Evolutionary conservation across 2,329 filamentous ascomycete species (phyloP).

Genomic region (Myriosclerotinia curreyana): DNA sequence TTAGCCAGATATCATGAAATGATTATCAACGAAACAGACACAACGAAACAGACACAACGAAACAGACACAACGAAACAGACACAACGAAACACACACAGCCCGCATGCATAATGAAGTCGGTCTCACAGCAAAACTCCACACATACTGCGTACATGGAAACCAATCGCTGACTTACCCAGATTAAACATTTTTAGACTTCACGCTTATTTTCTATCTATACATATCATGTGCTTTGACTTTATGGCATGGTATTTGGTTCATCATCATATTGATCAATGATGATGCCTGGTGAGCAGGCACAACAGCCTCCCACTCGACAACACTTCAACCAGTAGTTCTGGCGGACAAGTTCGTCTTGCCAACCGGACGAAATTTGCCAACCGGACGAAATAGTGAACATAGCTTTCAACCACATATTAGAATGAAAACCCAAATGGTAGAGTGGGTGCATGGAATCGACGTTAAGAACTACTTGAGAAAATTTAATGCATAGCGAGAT

Average conservation of each 20-base stretch:
- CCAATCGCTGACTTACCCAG: neutral
- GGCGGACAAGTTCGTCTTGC: neutral
- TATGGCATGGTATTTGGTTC: neutral
- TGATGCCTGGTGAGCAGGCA: neutral
- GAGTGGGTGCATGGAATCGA: neutral
- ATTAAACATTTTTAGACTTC: neutral
- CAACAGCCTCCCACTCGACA: neutral
- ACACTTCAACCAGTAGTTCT: neutral
- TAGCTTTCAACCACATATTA: neutral
- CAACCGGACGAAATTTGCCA: neutral
- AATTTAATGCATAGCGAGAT: neutral
- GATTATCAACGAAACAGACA: neutral
- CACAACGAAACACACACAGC: neutral
- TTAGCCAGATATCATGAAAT: constrained; percentile 3
- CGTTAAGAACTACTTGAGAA: neutral
- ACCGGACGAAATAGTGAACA: neutral
- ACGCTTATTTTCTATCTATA: neutral
- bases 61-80: too few species aligned
- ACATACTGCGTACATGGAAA: neutral
- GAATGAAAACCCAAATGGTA: neutral
- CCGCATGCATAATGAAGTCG: constrained; percentile 2
- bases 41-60: too few species aligned
- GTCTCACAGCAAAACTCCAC: neutral
- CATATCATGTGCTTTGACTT: neutral
- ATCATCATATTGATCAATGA: neutral